Evolutionary conservation across 116 monocot species (phyloP).

Genomic region (Dioscorea cayenensis): DNA sequence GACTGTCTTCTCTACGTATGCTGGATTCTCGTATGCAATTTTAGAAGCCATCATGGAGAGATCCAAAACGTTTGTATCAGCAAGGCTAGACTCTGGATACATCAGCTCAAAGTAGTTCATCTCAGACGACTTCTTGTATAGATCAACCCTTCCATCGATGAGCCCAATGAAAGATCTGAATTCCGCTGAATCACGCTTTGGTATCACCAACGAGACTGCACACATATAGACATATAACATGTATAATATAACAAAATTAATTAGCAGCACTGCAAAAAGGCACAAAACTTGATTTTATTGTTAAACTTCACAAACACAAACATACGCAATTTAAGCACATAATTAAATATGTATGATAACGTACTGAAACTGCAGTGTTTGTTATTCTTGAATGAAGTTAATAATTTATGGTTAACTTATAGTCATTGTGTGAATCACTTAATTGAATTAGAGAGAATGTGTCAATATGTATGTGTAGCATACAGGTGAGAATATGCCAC

Average conservation of each 20-base stretch:
- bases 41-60: slow-evolving; percentile 35
- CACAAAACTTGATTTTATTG: too few relatives aligned
- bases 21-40: slow-evolving; percentile 32
- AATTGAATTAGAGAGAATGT: too few relatives aligned
- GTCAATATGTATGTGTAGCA: not conserved
- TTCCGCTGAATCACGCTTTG: slow-evolving; percentile 8
- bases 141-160: slow-evolving; percentile 3
- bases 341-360: too few relatives aligned
- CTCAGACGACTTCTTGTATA: not conserved
- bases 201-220: slow-evolving; percentile 5
- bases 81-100: not conserved
- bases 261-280: too few relatives aligned
- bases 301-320: too few relatives aligned
- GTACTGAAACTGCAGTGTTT: too few relatives aligned
- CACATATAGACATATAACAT: not conserved
- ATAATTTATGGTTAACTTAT: too few relatives aligned
- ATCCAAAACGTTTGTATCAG: slow-evolving; percentile 9
- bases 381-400: too few relatives aligned
- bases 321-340: too few relatives aligned
- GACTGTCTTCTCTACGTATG: slow-evolving; percentile 19
- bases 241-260: not conserved
- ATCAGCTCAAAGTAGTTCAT: not conserved
- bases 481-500: slow-evolving; percentile 8
- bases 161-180: slow-evolving; percentile 2
- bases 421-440: too few relatives aligned